Evolutionary conservation across 495 filamentous ascomycete species (phyloP), one percentile per base, ranked within the genome.

Genomic region (Talaromyces thailandensis): DNA sequence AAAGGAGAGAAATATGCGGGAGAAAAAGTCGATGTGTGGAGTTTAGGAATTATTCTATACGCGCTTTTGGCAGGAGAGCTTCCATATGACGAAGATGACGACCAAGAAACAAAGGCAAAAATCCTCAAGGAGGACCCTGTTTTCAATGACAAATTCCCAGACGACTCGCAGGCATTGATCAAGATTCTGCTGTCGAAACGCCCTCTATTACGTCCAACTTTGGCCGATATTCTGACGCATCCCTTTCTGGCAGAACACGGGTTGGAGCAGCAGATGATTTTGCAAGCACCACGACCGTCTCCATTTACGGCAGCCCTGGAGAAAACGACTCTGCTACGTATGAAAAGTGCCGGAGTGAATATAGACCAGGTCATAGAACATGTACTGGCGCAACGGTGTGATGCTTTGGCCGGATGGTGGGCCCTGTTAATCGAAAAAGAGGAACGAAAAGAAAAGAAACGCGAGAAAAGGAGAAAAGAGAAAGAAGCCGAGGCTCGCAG

Each of bases 11-110:
- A 95, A 71, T 98, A 98, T 70, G 93, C 92, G 0, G 93, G 92
- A 2, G 93, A 97, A 75, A 96, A 95, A 72, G 94, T 98, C 61
- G 94, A 98, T 71, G 91, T 98, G 6, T 98, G 94, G 94, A 98
- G 94, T 71, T 74, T 98, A 67, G 94, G 94, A 0, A 92, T 98
- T 56, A 98, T 98, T 64, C 82, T 98, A 23, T 98, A 95, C 73
- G 93, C 94, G 40, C 79, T 98, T 32, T 79, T 98, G 56, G 89
- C 87, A 48, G 94, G 94, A 45, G 95, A 98, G 73, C 81, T 98
- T 23, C 94, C 94, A 6, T 98, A 93, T 68, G 94, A 98, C 68
- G 94, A 98, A 60, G 94, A 97, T 68, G 85, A 93, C 66, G 93
- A 96, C 66, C 84, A 83, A 63, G 78, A 86, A 61, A 98, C 95